Evolutionary conservation across 1,284 basidiomycete genomes (phyloP).

Genomic region (Rhizopogon hawkerae): DNA sequence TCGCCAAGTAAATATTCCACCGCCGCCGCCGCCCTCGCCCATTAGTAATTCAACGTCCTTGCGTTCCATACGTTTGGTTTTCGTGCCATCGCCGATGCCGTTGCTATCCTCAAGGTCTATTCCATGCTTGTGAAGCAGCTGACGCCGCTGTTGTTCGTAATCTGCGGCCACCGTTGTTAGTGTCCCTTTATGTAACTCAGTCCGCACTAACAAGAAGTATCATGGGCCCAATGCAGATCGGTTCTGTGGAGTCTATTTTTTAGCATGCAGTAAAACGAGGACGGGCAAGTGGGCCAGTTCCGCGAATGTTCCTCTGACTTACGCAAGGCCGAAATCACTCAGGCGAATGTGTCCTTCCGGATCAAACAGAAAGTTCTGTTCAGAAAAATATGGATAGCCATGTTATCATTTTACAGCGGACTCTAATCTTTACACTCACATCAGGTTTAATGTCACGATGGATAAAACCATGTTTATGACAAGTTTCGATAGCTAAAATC

Average conservation of each 20-base stretch:
- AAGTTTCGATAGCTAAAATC: slow-evolving; percentile 92
- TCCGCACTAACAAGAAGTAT: slow-evolving; percentile 63
- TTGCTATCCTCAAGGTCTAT: slow-evolving; percentile 83
- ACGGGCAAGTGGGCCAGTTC: slow-evolving; percentile 14
- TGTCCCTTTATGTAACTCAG: slow-evolving; percentile 14
- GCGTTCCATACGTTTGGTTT: slow-evolving; percentile 67
- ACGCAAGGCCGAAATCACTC: slow-evolving; percentile 94
- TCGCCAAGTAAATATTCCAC: slow-evolving; percentile 85
- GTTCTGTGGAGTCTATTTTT: slow-evolving; percentile 40
- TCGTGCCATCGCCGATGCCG: slow-evolving; percentile 53
- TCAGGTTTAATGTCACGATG: slow-evolving; percentile 97
- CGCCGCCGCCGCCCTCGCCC: slow-evolving; percentile 69
- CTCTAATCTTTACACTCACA: slow-evolving; percentile 41
- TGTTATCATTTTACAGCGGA: slow-evolving; percentile 21
- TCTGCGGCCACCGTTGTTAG: slow-evolving; percentile 39
- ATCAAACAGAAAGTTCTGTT: slow-evolving; percentile 90
- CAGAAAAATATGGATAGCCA: slow-evolving; percentile 21
- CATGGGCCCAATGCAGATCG: slow-evolving; percentile 86
- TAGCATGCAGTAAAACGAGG: slow-evolving; percentile 13
- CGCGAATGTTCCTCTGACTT: slow-evolving; percentile 31
- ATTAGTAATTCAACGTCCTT: slow-evolving; percentile 74
- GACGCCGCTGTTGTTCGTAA: slow-evolving; percentile 89
- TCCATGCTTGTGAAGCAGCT: slow-evolving; percentile 86
- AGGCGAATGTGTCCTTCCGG: slow-evolving; percentile 89
- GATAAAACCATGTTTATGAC: slow-evolving; percentile 92